These are phyloP conservation scores for Extremus antarcticus DNA, from an alignment of 495 filamentous ascomycete species.

Conservation along the genomic window DNA sequence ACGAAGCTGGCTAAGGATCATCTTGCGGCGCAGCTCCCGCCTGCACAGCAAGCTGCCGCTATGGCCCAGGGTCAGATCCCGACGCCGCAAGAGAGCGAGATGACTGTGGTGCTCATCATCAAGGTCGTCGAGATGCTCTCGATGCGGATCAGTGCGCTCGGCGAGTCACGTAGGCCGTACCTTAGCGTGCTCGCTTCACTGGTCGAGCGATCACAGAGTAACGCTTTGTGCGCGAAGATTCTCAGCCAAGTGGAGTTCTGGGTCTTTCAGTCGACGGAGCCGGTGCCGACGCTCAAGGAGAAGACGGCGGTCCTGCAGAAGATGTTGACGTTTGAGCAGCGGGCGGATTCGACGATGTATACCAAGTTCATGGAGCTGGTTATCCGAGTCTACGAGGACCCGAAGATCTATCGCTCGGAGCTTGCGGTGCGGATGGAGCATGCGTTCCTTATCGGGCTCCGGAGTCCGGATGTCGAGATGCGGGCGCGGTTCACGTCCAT, in stretches of 20 bases:
- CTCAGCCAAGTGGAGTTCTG: slow-evolving; percentile 87
- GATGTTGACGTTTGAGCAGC: slow-evolving; percentile 89
- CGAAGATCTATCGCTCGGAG: slow-evolving; percentile 87
- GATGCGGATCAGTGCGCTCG: slow-evolving; percentile 84
- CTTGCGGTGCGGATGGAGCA: slow-evolving; percentile 93
- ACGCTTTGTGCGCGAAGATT: slow-evolving; percentile 77
- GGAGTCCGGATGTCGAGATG: slow-evolving; percentile 93
- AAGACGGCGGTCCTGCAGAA: slow-evolving; percentile 95
- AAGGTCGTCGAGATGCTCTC: slow-evolving; percentile 90
- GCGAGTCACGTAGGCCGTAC: slow-evolving; percentile 83
- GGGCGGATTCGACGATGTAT: slow-evolving; percentile 68
- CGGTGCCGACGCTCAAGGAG: slow-evolving; percentile 93
- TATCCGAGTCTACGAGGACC: slow-evolving; percentile 93
- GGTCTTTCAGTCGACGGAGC: slow-evolving; percentile 88
- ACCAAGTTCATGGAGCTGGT: slow-evolving; percentile 91
- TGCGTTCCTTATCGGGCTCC: slow-evolving; percentile 89
- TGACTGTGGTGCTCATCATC: slow-evolving; percentile 76
- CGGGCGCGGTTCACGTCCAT: slow-evolving; percentile 90
- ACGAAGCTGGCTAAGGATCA: slow-evolving; percentile 90
- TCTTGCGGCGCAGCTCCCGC: slow-evolving; percentile 57
- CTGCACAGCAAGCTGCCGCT: slow-evolving; percentile 29
- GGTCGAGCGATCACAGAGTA: slow-evolving; percentile 84
- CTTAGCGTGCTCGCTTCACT: slow-evolving; percentile 87
- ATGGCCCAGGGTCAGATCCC: slow-evolving; percentile 14
- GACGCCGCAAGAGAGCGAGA: slow-evolving; percentile 56